Evolutionary conservation across 768 basidiomycete genomes (phyloP).

Genomic region (Lenzites betulinus): DNA sequence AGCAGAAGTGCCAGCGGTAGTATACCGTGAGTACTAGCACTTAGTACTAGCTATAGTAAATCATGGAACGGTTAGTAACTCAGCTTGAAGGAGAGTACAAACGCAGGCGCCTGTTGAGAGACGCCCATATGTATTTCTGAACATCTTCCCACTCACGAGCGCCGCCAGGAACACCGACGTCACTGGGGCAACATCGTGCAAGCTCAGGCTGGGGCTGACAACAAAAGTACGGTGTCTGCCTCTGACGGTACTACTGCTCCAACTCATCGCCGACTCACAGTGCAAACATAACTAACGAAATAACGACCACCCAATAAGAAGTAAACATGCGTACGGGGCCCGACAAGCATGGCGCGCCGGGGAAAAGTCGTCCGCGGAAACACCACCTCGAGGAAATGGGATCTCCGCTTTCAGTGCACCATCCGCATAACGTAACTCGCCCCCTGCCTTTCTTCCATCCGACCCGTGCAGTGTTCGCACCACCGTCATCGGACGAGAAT

Average conservation of each 20-base stretch:
- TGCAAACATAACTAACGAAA: not conserved
- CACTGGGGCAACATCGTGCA: not conserved
- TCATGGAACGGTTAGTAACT: too few relatives aligned
- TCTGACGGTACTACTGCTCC: too few relatives aligned
- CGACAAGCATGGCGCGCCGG: too few relatives aligned
- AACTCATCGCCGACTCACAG: too few relatives aligned
- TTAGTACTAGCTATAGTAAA: too few relatives aligned
- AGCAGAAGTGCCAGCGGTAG: too few relatives aligned
- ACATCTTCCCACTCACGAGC: not conserved
- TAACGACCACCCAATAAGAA: not conserved
- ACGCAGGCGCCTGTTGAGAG: too few relatives aligned
- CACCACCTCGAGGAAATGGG: not conserved
- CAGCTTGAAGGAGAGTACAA: too few relatives aligned
- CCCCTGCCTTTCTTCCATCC: conserved; percentile 37
- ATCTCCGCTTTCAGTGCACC: not conserved
- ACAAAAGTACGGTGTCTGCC: too few relatives aligned
- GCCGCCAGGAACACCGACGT: not conserved
- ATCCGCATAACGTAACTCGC: conserved; percentile 6
- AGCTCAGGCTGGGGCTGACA: not conserved
- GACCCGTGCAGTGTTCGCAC: conserved; percentile 36
- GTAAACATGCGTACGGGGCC: not conserved
- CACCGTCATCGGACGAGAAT: not conserved
- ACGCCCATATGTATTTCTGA: too few relatives aligned
- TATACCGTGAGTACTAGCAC: too few relatives aligned
- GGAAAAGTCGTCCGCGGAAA: not conserved